Base-by-base conservation (phyloP, 495 filamentous ascomycete species). In the Lophiotrema nucula region DNA sequence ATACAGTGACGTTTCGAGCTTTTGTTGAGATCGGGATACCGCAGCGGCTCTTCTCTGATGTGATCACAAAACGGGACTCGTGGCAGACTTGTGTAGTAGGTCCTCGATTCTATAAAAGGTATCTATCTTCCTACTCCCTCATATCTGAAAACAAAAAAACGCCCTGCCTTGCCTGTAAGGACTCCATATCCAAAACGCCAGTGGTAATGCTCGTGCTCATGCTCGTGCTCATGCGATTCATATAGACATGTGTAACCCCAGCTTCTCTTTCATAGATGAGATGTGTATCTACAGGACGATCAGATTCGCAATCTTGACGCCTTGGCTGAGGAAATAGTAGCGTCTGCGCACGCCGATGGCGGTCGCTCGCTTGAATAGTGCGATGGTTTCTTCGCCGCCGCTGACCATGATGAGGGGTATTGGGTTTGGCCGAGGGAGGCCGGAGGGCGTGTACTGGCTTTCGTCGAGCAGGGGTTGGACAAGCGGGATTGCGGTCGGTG, bases 391-490 rank as follows among this genome's bases (percentile, higher is more conserved):
- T 15, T 89, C 78, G 2, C 87, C 89, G 0, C 89, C 90, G 0
- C 83, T 83, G 6, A 95, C 85, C 86, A 97, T 88, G 21, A 96
- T 79, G 84, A 96, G 85, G 21, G 84, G 79, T 16, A 96, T 86
- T 13, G 83, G 82, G 58, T 92, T 73, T 47, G 83, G 82, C n/a
- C 93, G 74, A 38, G 78, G 74, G 33, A 95, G 75, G 0, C 92
- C 91, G 11, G 78, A 80, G 0, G 84, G 79, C 1, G 88, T 92
- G 31, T 76, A 69, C 72, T 96, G 91, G 13, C 73, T 69, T 51
- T 85, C 80, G 47, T 98, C 91, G 2, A 98, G 75, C 49, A 93
- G 72, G 0, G 93, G 93, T 21, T 89, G 77, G 39, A 84, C 75
- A 3, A 89, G 74, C 18, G 47, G 44, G 13, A 56, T 15, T 10